Evolutionary conservation across 2,329 filamentous ascomycete species (phyloP).

Genomic region (Zasmidium cellare): DNA sequence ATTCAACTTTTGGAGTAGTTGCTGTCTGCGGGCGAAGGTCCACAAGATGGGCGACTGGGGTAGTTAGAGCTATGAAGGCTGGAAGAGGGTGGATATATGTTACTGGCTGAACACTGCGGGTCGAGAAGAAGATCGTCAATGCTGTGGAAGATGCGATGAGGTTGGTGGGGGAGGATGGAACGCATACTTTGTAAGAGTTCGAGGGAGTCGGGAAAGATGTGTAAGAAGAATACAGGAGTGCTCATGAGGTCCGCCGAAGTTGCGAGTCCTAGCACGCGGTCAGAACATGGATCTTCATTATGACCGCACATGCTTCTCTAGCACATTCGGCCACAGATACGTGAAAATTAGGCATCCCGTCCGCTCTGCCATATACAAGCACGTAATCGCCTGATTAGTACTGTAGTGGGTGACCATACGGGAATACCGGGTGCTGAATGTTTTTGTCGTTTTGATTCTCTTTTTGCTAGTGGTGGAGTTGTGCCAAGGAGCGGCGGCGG

Average conservation of each 20-base stretch:
- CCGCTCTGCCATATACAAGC: constrained; percentile 7
- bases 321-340: constrained; percentile 7
- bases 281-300: no score
- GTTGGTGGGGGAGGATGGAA: not conserved
- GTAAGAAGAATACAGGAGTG: no score
- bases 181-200: not conserved
- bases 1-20: no score
- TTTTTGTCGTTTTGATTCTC: no score
- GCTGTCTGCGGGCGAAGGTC: not conserved
- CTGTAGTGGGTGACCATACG: not conserved
- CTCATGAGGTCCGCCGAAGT: no score
- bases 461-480: no score
- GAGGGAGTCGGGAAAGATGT: not conserved
- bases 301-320: no score
- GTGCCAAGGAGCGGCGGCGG: no score
- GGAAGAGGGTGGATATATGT: not conserved
- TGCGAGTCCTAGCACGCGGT: no score
- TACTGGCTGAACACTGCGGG: not conserved
- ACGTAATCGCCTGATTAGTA: constrained; percentile 11
- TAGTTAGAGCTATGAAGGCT: not conserved
- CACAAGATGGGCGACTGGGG: not conserved
- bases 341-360: constrained; percentile 8
- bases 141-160: not conserved
- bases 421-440: no score
- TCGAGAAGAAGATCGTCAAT: not conserved